Conservation (phyloP, 2,329 filamentous ascomycete genomes). For the Fusarium equiseti region DNA sequence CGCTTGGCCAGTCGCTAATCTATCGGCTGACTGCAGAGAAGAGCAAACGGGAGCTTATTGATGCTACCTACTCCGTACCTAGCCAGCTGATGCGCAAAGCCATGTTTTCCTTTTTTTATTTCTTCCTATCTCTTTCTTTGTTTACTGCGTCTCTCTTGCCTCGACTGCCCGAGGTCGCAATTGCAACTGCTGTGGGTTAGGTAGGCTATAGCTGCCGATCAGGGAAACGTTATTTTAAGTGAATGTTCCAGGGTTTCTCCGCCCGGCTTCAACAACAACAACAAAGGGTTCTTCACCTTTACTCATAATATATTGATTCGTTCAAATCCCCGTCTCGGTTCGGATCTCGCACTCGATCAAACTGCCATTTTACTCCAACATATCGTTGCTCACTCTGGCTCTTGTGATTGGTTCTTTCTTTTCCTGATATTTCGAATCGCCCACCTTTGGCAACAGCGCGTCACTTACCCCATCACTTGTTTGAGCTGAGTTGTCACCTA, state of each 20-base stretch:
- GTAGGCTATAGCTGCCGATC: background rate
- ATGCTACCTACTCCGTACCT: background rate
- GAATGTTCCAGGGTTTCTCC: constrained; percentile 32
- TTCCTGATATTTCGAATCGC: background rate
- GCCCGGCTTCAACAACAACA: constrained; percentile 22
- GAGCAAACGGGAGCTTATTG: background rate
- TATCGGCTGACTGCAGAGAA: constrained; percentile 28
- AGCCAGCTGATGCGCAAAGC: background rate
- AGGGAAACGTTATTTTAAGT: constrained; percentile 4
- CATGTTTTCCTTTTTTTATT: background rate
- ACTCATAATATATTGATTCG: background rate
- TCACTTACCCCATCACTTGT: background rate
- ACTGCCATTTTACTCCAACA: background rate
- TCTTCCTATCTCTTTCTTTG: constrained; percentile 11
- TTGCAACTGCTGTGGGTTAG: constrained; percentile 2
- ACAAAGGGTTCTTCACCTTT: background rate
- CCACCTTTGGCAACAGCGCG: background rate
- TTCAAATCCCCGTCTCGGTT: background rate
- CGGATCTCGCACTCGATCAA: background rate
- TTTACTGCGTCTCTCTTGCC: constrained; percentile 7
- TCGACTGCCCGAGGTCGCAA: background rate
- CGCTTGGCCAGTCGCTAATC: constrained; percentile 11
- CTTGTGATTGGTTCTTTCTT: background rate
- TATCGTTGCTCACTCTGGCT: background rate
- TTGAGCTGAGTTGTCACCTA: constrained; percentile 7